Evolutionary conservation across 2,329 filamentous ascomycete species (phyloP).

Genomic region (Cladosporium sp.): DNA sequence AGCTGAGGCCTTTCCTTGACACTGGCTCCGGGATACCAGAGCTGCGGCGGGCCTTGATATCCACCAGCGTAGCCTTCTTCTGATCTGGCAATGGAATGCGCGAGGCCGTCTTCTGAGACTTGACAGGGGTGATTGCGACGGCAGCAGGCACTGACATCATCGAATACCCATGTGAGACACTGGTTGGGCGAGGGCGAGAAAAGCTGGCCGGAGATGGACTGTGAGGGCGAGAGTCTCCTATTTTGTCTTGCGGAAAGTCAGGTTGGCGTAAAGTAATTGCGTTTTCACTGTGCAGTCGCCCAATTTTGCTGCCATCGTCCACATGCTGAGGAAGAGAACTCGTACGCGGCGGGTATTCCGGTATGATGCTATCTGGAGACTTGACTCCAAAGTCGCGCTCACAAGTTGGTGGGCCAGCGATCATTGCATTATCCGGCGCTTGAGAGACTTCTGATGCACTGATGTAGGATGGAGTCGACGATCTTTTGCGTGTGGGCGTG

Average conservation of each 20-base stretch:
- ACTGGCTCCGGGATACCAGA: constrained; percentile 10
- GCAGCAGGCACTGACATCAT: constrained; percentile 3
- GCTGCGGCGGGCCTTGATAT: constrained; percentile 15
- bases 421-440: too few relatives aligned
- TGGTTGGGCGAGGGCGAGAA: constrained; percentile 19
- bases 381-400: too few relatives aligned
- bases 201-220: constrained; percentile 24
- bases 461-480: not conserved
- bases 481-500: not conserved
- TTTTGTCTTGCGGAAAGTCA: not conserved
- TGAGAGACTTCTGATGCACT: too few relatives aligned
- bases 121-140: not conserved
- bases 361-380: not conserved
- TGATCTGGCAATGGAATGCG: constrained; percentile 24
- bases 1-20: constrained; percentile 13
- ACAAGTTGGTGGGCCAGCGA: too few relatives aligned
- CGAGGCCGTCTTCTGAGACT: constrained; percentile 19
- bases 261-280: not conserved
- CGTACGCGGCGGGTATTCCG: not conserved
- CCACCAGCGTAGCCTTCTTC: constrained; percentile 21
- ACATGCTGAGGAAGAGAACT: not conserved
- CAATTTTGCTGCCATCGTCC: not conserved
- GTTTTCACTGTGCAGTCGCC: not conserved
- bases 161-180: not conserved
- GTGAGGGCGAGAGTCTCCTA: constrained; percentile 15